Evolutionary conservation across 495 filamentous ascomycete species (phyloP).

Genomic region (Ramalina peruviana): DNA sequence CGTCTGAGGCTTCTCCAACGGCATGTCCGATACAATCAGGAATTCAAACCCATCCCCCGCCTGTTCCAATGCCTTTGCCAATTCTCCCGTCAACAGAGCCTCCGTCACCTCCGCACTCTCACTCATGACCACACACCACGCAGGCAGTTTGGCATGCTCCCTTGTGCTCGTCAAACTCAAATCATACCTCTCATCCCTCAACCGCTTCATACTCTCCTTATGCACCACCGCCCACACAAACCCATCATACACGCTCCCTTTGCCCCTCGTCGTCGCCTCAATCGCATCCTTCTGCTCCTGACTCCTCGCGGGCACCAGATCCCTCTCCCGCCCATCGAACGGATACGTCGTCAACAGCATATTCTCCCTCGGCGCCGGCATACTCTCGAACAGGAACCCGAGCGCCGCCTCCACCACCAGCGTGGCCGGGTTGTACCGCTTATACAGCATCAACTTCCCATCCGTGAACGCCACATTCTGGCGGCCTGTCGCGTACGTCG

Average conservation of each 20-base stretch:
- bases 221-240: constrained; percentile 94
- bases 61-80: constrained; percentile 64
- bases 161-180: constrained; percentile 82
- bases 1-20: constrained; percentile 78
- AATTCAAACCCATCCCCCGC: constrained; percentile 78
- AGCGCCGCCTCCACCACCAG: constrained; percentile 52
- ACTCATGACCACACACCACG: constrained; percentile 88
- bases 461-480: constrained; percentile 89
- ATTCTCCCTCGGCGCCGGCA: constrained; percentile 49
- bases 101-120: constrained; percentile 96
- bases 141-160: constrained; percentile 79
- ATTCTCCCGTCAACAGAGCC: constrained; percentile 63
- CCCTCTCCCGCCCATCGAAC: constrained; percentile 83
- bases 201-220: constrained; percentile 81
- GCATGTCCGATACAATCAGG: constrained; percentile 81
- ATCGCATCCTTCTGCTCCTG: constrained; percentile 26
- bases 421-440: constrained; percentile 78
- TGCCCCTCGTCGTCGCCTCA: constrained; percentile 34
- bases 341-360: constrained; percentile 64
- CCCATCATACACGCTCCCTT: constrained; percentile 69
- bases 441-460: constrained; percentile 64
- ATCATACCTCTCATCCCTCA: constrained; percentile 89
- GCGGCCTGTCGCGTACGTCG: constrained; percentile 82
- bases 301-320: constrained; percentile 51
- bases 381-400: constrained; percentile 68